Evolutionary conservation across 768 basidiomycete genomes (phyloP).

Genomic region (Hygrocybe coccinea): DNA sequence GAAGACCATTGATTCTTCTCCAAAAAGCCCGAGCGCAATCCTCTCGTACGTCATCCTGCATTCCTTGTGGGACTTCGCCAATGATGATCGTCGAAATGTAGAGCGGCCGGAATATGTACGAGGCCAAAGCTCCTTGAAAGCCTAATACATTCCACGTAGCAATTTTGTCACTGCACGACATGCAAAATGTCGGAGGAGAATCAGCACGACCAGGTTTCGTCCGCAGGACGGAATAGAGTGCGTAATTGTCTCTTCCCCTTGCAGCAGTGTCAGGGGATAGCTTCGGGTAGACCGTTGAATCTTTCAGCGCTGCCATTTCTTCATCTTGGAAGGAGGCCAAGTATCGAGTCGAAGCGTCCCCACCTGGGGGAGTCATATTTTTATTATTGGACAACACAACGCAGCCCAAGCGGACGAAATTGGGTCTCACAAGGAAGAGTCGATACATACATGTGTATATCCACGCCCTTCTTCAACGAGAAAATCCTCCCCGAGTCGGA

Average conservation of each 20-base stretch:
- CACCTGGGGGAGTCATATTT: slow-evolving; percentile 48
- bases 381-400: slow-evolving; percentile 5
- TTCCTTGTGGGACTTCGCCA: slow-evolving; percentile 54
- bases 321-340: slow-evolving; percentile 72
- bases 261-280: slow-evolving; percentile 41
- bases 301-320: slow-evolving; percentile 66
- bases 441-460: slow-evolving; percentile 69
- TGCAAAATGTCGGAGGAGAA: slow-evolving; percentile 71
- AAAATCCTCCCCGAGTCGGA: slow-evolving; percentile 37
- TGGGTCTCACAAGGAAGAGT: slow-evolving; percentile 44
- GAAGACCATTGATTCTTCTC: slow-evolving; percentile 42
- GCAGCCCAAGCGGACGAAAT: background rate
- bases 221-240: slow-evolving; percentile 68
- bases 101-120: slow-evolving; percentile 50
- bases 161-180: slow-evolving; percentile 96
- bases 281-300: slow-evolving; percentile 34
- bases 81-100: slow-evolving; percentile 65
- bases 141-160: slow-evolving; percentile 82
- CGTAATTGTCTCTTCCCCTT: slow-evolving; percentile 78
- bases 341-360: slow-evolving; percentile 81
- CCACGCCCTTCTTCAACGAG: slow-evolving; percentile 41
- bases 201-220: slow-evolving; percentile 95
- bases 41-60: slow-evolving; percentile 38
- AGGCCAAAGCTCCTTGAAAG: slow-evolving; percentile 76
- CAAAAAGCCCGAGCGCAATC: slow-evolving; percentile 73